Percentiles rank a stretch among this genome's conserved stretches.
Conservation (phyloP, 805 yeast genomes). For the Novakomyces olei region DNA sequence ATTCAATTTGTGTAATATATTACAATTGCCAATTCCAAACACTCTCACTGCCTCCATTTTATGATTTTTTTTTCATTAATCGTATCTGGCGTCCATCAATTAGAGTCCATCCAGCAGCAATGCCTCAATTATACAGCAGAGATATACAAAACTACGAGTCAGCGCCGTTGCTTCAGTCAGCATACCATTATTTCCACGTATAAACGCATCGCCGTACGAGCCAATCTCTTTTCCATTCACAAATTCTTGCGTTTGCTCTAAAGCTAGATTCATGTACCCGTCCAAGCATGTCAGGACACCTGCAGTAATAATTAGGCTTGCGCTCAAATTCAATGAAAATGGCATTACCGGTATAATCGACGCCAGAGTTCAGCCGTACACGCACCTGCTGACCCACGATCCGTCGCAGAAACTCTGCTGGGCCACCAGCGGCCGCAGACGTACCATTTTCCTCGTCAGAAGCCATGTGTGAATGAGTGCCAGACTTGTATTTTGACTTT, state of each 20-base stretch:
- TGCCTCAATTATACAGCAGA: too few relatives aligned
- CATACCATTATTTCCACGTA: constrained; percentile 70
- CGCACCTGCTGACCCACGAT: constrained; percentile 61
- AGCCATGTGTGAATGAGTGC: too few relatives aligned
- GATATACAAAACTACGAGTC: not conserved
- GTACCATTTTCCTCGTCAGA: too few relatives aligned
- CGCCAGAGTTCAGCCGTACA: constrained; percentile 71
- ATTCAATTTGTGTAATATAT: too few relatives aligned
- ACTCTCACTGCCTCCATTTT: too few relatives aligned
- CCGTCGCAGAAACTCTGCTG: constrained; percentile 45
- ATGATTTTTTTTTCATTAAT: too few relatives aligned
- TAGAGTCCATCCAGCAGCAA: too few relatives aligned
- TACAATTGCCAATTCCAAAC: too few relatives aligned
- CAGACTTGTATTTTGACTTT: too few relatives aligned
- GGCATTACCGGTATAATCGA: constrained; percentile 48
- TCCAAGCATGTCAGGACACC: constrained; percentile 66
- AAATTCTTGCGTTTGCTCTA: constrained; percentile 52
- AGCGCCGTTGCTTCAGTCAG: constrained; percentile 9
- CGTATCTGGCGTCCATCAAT: too few relatives aligned
- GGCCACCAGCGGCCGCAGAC: too few relatives aligned
- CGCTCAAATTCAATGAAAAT: constrained; percentile 5
- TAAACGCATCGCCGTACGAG: constrained; percentile 54
- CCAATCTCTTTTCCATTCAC: constrained; percentile 28
- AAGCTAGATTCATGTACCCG: constrained; percentile 88
- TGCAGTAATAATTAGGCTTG: constrained; percentile 4